phyloP scores from a whole-genome alignment of 2,329 filamentous ascomycete species.

The Drechslerella stenobrocha region DNA sequence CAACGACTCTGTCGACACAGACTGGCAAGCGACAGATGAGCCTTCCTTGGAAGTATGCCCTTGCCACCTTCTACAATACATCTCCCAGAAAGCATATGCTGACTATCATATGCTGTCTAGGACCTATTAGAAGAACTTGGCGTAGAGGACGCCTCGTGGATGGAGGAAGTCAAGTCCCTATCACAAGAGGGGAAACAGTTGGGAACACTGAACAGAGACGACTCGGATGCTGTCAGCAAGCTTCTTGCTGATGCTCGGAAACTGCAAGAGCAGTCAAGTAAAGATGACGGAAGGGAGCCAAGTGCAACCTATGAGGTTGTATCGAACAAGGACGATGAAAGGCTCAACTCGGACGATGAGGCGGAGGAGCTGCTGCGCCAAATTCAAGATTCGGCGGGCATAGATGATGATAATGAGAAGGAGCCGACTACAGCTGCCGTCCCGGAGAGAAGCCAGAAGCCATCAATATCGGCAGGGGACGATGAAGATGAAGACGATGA shows the following conservation, averaged over 20 bases:
- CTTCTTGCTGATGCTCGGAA: conserved; percentile 40
- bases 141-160: conserved; percentile 39
- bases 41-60: conserved; percentile 28
- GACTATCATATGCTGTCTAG: background rate
- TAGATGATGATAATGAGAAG: conserved; percentile 22
- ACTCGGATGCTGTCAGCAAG: conserved; percentile 24
- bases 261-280: conserved; percentile 21
- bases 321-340: background rate
- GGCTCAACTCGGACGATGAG: conserved; percentile 40
- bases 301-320: background rate
- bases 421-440: background rate
- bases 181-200: conserved; percentile 29
- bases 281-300: conserved; percentile 3
- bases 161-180: conserved; percentile 39
- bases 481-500: conserved; percentile 21
- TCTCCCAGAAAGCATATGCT: background rate
- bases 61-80: background rate
- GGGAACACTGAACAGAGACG: conserved; percentile 22
- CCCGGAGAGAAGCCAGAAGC: background rate
- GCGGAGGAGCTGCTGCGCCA: conserved; percentile 37
- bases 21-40: conserved; percentile 35
- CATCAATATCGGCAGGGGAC: background rate
- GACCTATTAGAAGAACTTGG: conserved; percentile 40
- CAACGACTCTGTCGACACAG: conserved; percentile 4
- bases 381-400: conserved; percentile 26